Evolutionary conservation across 2,329 filamentous ascomycete genomes (phyloP).

Genomic region (Neurospora crassa): DNA sequence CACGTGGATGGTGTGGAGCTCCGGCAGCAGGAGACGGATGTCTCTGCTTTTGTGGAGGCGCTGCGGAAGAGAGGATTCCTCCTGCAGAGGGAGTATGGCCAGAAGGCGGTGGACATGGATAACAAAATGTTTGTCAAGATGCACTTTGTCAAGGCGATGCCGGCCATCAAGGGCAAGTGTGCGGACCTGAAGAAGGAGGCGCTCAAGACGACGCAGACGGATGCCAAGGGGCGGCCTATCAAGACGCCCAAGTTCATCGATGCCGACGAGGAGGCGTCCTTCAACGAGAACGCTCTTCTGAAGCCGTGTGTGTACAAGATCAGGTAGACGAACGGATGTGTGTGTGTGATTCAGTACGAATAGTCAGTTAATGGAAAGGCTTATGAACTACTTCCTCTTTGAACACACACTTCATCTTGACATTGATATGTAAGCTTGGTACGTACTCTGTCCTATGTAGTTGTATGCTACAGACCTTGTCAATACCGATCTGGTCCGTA

Average conservation of each 20-base stretch:
- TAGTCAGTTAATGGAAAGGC: neutral
- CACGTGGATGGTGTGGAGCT: constrained; percentile 61
- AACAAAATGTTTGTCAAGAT: constrained; percentile 99
- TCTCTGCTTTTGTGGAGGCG: constrained; percentile 77
- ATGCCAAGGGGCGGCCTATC: constrained; percentile 28
- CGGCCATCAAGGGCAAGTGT: constrained; percentile 68
- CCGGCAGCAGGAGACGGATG: constrained; percentile 66
- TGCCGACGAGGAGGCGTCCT: constrained; percentile 48
- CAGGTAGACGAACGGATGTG: constrained; percentile 37
- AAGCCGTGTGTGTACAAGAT: constrained; percentile 97
- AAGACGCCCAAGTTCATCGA: constrained; percentile 48
- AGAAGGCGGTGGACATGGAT: constrained; percentile 59
- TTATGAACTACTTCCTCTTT: neutral
- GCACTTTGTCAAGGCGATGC: constrained; percentile 80
- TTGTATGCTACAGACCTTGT: neutral
- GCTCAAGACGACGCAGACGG: constrained; percentile 25
- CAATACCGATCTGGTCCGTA: neutral
- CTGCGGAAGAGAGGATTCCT: constrained; percentile 74
- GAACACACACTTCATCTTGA: neutral
- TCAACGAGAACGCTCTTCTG: constrained; percentile 56
- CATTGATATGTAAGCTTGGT: neutral
- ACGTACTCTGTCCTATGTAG: neutral
- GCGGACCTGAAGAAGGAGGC: constrained; percentile 52
- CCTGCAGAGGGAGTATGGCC: constrained; percentile 53
- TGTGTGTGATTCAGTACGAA: neutral